Evolutionary conservation across 768 basidiomycete genomes (phyloP).

Genomic region (Mycena galopus): DNA sequence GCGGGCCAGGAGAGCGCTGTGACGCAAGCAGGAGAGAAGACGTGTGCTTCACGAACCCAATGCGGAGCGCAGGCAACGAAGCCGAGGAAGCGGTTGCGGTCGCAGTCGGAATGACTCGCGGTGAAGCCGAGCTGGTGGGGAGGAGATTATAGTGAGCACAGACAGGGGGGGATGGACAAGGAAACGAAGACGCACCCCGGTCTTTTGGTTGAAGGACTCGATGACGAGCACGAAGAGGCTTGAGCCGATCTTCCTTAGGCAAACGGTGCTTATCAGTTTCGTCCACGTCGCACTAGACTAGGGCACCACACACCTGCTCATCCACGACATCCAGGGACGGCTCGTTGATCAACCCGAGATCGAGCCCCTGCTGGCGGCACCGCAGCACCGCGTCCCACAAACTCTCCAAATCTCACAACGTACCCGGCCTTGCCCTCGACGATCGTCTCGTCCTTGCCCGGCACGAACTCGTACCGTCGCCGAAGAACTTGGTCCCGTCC

Average conservation of each 20-base stretch:
- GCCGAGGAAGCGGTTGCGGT: too few species aligned
- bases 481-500: slow-evolving; percentile 79
- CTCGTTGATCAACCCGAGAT: slow-evolving; percentile 92
- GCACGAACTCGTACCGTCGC: slow-evolving; percentile 80
- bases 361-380: slow-evolving; percentile 76
- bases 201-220: slow-evolving; percentile 91
- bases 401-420: slow-evolving; percentile 86
- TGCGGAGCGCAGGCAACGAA: too few species aligned
- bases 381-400: slow-evolving; percentile 86
- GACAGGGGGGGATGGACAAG: too few species aligned
- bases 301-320: slow-evolving; percentile 70
- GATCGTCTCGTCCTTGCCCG: slow-evolving; percentile 89
- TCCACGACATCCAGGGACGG: slow-evolving; percentile 86
- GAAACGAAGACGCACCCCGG: slow-evolving; percentile 69
- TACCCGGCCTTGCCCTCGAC: slow-evolving; percentile 84
- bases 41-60: too few species aligned
- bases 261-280: background rate
- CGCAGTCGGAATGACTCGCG: too few species aligned
- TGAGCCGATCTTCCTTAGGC: slow-evolving; percentile 75
- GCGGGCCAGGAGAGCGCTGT: too few species aligned
- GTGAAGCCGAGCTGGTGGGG: too few species aligned
- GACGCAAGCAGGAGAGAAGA: too few species aligned
- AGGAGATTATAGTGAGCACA: too few species aligned
- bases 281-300: too few species aligned
- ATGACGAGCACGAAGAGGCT: slow-evolving; percentile 87